Conservation (phyloP, 1,284 basidiomycete genomes). For the Cryptococcus neoformans region DNA sequence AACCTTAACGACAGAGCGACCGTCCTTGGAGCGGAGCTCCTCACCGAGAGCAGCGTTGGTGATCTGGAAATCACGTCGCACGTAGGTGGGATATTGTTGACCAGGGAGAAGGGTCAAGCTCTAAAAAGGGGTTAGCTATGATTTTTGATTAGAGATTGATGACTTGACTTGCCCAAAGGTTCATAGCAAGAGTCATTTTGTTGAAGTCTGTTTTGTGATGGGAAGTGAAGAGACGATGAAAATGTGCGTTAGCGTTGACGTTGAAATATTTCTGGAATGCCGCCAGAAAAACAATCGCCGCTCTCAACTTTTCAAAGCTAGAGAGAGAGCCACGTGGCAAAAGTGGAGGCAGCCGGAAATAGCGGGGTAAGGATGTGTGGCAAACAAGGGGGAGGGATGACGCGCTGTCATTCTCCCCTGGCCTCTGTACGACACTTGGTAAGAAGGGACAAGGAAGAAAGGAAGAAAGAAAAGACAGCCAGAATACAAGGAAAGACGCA, state of each 20-base stretch:
- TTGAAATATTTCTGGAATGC: neutral
- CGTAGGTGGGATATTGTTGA: constrained; percentile 60
- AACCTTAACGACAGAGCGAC: constrained; percentile 76
- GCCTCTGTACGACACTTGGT: too few relatives aligned
- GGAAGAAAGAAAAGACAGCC: too few relatives aligned
- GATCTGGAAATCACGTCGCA: constrained; percentile 71
- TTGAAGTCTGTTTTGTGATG: constrained; percentile 2
- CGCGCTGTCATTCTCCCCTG: too few relatives aligned
- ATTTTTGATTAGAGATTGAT: neutral
- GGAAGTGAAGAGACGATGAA: constrained; percentile 1
- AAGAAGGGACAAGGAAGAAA: too few relatives aligned
- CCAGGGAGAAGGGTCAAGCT: constrained; percentile 52
- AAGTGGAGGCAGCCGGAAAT: neutral
- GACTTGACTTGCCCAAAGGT: constrained; percentile 41
- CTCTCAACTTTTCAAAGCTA: constrained; percentile 1
- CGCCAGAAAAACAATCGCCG: neutral
- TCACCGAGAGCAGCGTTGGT: constrained; percentile 82
- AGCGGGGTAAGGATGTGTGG: neutral
- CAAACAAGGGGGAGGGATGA: too few relatives aligned
- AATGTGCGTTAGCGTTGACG: neutral
- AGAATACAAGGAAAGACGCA: too few relatives aligned
- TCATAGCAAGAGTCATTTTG: constrained; percentile 44
- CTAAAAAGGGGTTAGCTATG: neutral
- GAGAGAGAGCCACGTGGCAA: neutral
- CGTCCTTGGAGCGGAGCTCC: constrained; percentile 61